Percentiles rank a stretch among this genome's conserved stretches.
Evolutionary conservation across 2,329 filamentous ascomycete genomes (phyloP).

Genomic region (Verticillium dahliae): DNA sequence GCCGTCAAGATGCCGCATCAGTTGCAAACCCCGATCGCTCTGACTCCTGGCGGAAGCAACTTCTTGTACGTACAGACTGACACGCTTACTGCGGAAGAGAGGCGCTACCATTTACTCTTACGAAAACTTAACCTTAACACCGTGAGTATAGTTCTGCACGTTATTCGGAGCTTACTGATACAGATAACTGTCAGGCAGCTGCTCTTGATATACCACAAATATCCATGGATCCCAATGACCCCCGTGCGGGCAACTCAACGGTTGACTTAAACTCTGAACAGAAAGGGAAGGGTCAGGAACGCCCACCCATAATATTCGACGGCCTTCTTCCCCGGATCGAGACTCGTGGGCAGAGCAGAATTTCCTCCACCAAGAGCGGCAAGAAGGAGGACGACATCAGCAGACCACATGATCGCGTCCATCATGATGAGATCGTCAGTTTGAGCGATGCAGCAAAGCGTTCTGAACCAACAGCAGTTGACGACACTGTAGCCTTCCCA

Average conservation of each 20-base stretch:
- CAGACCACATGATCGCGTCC: background rate
- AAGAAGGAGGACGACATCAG: conserved; percentile 5
- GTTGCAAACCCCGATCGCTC: background rate
- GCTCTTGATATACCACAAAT: background rate
- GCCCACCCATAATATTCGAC: conserved; percentile 10
- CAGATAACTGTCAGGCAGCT: background rate
- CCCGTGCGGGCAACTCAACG: conserved; percentile 10
- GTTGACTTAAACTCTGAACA: conserved; percentile 3
- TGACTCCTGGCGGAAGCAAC: background rate
- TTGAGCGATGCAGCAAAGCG: background rate
- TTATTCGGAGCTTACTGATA: background rate
- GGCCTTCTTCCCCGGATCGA: conserved; percentile 16
- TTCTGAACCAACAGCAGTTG: background rate
- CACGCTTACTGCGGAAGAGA: background rate
- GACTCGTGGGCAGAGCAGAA: conserved; percentile 15
- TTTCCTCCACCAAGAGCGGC: conserved; percentile 7
- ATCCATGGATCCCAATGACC: conserved; percentile 5
- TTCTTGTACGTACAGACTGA: background rate
- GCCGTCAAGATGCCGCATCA: background rate
- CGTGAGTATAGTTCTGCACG: background rate
- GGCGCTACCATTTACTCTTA: background rate
- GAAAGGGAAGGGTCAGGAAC: conserved; percentile 7
- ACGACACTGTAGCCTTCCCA: background rate
- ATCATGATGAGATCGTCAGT: background rate
- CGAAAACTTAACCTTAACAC: background rate